phyloP scores from a whole-genome alignment of 192 early-diverging fungal species.

The Umbelopsis sp. region DNA sequence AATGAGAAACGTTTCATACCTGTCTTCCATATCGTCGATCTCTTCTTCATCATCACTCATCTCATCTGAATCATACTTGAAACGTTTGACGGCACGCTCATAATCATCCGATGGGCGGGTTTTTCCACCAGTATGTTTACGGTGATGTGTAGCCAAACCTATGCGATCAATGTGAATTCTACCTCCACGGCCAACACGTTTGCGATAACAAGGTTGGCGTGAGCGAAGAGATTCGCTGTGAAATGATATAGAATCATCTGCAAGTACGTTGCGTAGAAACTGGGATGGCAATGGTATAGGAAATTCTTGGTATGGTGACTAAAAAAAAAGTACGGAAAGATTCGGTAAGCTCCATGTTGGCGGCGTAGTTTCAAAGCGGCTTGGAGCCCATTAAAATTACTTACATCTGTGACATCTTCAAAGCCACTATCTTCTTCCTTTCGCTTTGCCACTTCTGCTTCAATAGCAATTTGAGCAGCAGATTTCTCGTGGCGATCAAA shows the following conservation, averaged over 20 bases:
- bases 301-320: conserved; percentile 60
- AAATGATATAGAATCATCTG: conserved; percentile 17
- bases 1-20: conserved; percentile 19
- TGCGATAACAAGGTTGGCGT: conserved; percentile 45
- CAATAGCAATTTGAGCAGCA: conserved; percentile 49
- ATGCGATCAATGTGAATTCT: conserved; percentile 70
- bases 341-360: too few relatives aligned
- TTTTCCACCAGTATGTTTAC: conserved; percentile 4
- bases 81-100: conserved; percentile 13
- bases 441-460: conserved; percentile 56
- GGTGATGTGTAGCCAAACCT: background rate
- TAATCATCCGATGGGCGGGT: conserved; percentile 15
- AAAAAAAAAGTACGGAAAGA: conserved; percentile 9
- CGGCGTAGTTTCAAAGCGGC: background rate
- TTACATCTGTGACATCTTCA: conserved; percentile 74
- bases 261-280: conserved; percentile 32
- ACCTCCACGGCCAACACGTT: conserved; percentile 76
- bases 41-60: conserved; percentile 30
- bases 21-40: conserved; percentile 30
- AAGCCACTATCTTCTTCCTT: conserved; percentile 66
- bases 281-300: conserved; percentile 37
- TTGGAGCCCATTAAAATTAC: conserved; percentile 18
- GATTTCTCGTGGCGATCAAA: conserved; percentile 38
- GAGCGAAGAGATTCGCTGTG: conserved; percentile 28
- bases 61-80: conserved; percentile 36